Evolutionary conservation across 169 alveolate genomes (phyloP).

Genomic region (Plasmodium coatneyi): DNA sequence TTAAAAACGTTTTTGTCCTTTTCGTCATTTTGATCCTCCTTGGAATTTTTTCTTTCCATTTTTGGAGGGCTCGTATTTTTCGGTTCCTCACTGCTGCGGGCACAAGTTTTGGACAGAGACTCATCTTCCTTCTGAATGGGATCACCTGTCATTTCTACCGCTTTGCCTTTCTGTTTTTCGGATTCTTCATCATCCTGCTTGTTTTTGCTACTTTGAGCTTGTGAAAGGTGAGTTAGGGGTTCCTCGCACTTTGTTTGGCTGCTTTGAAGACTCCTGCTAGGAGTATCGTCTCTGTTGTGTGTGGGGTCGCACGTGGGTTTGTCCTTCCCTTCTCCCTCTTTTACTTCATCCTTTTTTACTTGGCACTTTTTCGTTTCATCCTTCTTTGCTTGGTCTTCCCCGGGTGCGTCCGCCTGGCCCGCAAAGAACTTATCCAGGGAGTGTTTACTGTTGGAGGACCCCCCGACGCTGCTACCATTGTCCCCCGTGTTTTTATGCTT

Average conservation of each 20-base stretch:
- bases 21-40: neutral
- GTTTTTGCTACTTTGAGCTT: neutral
- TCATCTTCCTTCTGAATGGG: neutral
- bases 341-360: neutral
- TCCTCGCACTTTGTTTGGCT: neutral
- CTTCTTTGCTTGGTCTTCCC: neutral
- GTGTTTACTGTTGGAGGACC: constrained; percentile 19
- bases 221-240: neutral
- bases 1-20: neutral
- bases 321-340: neutral
- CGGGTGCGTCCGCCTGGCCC: neutral
- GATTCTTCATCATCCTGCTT: neutral
- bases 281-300: neutral
- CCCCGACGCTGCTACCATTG: constrained; percentile 31
- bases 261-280: neutral
- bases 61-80: neutral
- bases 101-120: neutral
- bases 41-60: neutral
- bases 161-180: neutral
- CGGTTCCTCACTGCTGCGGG: neutral
- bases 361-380: neutral
- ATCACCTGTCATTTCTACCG: neutral
- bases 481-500: constrained; percentile 35
- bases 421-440: constrained; percentile 3
- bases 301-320: neutral